Percentiles rank a stretch among this genome's conserved stretches.
phyloP scores from a whole-genome alignment of 805 yeast species.

The Teunomyces lycoperdinae region DNA sequence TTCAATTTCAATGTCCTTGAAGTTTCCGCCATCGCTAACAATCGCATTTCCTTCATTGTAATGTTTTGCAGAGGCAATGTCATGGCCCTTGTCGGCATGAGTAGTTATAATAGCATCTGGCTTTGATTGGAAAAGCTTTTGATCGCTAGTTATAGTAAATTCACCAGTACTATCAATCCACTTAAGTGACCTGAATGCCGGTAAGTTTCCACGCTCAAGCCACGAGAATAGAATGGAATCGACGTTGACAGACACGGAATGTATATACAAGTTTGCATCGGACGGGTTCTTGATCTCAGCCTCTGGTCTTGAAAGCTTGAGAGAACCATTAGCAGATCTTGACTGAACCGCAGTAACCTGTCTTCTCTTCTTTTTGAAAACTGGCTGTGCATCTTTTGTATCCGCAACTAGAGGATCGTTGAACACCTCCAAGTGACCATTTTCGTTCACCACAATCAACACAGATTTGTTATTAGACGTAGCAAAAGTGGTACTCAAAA shows the following conservation, averaged over 20 bases:
- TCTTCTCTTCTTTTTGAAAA: constrained; percentile 42
- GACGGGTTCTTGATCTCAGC: constrained; percentile 30
- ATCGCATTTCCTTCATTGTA: constrained; percentile 63
- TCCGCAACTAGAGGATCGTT: constrained; percentile 46
- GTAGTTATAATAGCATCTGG: constrained; percentile 41
- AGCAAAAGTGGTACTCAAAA: constrained; percentile 43
- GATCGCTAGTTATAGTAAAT: constrained; percentile 21
- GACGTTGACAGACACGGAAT: constrained; percentile 29
- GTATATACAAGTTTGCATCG: constrained; percentile 27
- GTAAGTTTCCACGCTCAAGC: constrained; percentile 59
- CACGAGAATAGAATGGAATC: constrained; percentile 48
- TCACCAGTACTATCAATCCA: constrained; percentile 41
- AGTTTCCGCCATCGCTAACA: constrained; percentile 62
- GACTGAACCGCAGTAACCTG: constrained; percentile 43
- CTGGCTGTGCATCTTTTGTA: constrained; percentile 13
- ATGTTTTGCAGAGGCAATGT: constrained; percentile 49
- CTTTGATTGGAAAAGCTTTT: constrained; percentile 32
- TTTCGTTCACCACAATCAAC: constrained; percentile 64
- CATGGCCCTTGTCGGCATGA: constrained; percentile 47
- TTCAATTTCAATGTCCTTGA: constrained; percentile 50
- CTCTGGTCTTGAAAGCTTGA: constrained; percentile 49
- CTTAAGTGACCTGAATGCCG: constrained; percentile 53
- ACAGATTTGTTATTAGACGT: constrained; percentile 29
- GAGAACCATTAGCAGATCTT: constrained; percentile 44
- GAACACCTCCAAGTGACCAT: constrained; percentile 72